Base-by-base conservation (phyloP, 352 stramenopile genomes). In the Phytophthora citrophthora region DNA sequence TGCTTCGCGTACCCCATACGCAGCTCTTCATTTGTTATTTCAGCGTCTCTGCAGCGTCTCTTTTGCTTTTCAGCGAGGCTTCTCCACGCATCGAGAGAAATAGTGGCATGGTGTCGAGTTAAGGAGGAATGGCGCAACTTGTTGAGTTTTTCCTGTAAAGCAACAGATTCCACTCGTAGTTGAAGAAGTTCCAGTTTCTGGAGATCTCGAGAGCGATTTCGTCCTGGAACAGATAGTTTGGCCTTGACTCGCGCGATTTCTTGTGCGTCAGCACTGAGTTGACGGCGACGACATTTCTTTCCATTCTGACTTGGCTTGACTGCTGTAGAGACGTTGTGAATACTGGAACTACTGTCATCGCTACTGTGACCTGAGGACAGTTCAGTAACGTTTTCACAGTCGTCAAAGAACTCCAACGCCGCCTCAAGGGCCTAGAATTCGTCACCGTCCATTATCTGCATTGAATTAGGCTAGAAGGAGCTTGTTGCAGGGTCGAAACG, bases 121-220 rank as follows among this genome's bases (percentile, higher is more conserved):
- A 18, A 44, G 15, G 29, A 11, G 8, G 29, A 9, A 11, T 12
- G 29, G 29, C 8, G 29, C 29, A 45, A 29, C 47, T 54, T 13
- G 1, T 44, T 34, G 16, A 54, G 2, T 5, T 31, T 31, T 44
- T 31, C 16, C 9, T 54, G 29, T 4, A 54, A 16, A 12, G 16
- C 29, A 2, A 16, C 18, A 23, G 47, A 29, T 41, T 54, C 47
- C n/a, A 43, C 27, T 5, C 47, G 47, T 1, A 54, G 18, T 4
- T 41, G n/a, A 9, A 44, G 47, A 9, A 54, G 27, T 29, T 54
- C 47, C 4, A 44, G 47, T 16, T 38, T 54, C 26, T 54, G 47
- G n/a, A 43, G 47, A 10, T 54, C 47, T 54, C 47, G 15, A 16
- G 31, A 54, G 6, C 31, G 47, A 9, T 54, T 54, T 11, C 47